Percentiles rank a stretch among this genome's conserved stretches.
These are phyloP conservation scores for Rubroboletus pulcherrimus DNA, from an alignment of 768 basidiomycete species.

Conservation along the genomic window DNA sequence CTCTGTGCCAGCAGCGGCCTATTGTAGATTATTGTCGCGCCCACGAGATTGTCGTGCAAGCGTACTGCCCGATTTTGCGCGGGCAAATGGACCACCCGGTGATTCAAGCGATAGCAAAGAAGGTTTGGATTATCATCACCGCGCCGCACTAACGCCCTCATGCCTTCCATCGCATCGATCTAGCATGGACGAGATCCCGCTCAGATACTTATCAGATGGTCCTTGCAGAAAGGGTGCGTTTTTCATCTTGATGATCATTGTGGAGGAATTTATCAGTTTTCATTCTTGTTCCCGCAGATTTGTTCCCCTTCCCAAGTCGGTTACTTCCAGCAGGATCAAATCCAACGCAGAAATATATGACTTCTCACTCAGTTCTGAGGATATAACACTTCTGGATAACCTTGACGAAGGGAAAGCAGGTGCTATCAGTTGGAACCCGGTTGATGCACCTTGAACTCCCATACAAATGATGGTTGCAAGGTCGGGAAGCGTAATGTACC, in stretches of 20 bases:
- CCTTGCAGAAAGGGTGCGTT: slow-evolving; percentile 74
- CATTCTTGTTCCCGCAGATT: slow-evolving; percentile 42
- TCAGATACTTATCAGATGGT: slow-evolving; percentile 88
- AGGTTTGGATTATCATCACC: slow-evolving; percentile 39
- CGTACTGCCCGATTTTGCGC: slow-evolving; percentile 74
- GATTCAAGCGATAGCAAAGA: slow-evolving; percentile 52
- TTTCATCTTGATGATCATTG: not conserved
- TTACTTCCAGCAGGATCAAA: slow-evolving; percentile 61
- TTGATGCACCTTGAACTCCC: slow-evolving; percentile 41
- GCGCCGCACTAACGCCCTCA: slow-evolving; percentile 7
- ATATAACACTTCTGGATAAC: slow-evolving; percentile 61
- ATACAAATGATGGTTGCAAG: slow-evolving; percentile 8
- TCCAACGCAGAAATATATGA: slow-evolving; percentile 75
- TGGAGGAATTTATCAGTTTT: not conserved
- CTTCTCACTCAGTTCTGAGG: slow-evolving; percentile 63
- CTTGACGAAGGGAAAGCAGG: slow-evolving; percentile 74
- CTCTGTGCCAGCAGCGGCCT: slow-evolving; percentile 74
- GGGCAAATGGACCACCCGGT: slow-evolving; percentile 51
- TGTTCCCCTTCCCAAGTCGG: slow-evolving; percentile 80
- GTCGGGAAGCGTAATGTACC: not conserved
- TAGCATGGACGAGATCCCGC: slow-evolving; percentile 62
- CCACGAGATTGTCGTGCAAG: slow-evolving; percentile 61
- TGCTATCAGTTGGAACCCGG: slow-evolving; percentile 81
- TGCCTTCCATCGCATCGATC: not conserved
- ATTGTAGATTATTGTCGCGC: slow-evolving; percentile 72